Evolutionary conservation across 139 green algal species (phyloP), one percentile per base, ranked within the genome.

Genomic region (Tetraselmis chui): DNA sequence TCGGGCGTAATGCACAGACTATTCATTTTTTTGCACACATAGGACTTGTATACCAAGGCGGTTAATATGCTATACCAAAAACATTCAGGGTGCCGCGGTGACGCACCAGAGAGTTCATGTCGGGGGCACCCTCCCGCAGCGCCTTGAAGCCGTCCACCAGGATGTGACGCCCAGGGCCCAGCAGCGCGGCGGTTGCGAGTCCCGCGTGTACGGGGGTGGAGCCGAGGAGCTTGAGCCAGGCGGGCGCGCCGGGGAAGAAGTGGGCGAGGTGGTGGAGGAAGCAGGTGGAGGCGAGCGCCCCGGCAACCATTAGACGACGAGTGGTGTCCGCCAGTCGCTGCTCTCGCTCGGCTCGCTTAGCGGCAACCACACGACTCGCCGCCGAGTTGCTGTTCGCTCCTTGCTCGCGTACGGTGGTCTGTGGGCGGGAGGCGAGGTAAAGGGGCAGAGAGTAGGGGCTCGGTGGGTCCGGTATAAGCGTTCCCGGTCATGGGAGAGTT

Each of bases 71-170:
- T n/a, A n/a, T n/a, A n/a, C n/a, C n/a, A n/a, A n/a, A n/a, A n/a
- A n/a, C n/a, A n/a, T n/a, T n/a, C n/a, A n/a, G n/a, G n/a, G n/a
- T n/a, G 45, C 11, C 11, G 45, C 11, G 45, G 45, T 5, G 45
- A 18, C 18, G 18, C 5, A 67, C 96, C n/a, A 99, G 93, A 30
- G 90, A 95, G 93, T 99, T 98, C 96, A 99, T 99, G 90, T 98
- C 96, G 0, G 96, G 96, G 25, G 91, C 86, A 23, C 91, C 90
- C 11, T 84, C 76, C 31, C 75, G 28, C 74, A 98, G 87, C 2
- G 90, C 89, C 23, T 75, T 79, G 77, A 89, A 95, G n/a, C 92
- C 93, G 23, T 94, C 88, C 11, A 82, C 80, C 28, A 98, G 76
- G 30, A 98, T 89, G 29, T 89, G 59, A 2, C 95, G 89, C 77